These are phyloP conservation scores for Micractinium conductrix DNA, from an alignment of 139 green algal genomes.

Conservation along the genomic window DNA sequence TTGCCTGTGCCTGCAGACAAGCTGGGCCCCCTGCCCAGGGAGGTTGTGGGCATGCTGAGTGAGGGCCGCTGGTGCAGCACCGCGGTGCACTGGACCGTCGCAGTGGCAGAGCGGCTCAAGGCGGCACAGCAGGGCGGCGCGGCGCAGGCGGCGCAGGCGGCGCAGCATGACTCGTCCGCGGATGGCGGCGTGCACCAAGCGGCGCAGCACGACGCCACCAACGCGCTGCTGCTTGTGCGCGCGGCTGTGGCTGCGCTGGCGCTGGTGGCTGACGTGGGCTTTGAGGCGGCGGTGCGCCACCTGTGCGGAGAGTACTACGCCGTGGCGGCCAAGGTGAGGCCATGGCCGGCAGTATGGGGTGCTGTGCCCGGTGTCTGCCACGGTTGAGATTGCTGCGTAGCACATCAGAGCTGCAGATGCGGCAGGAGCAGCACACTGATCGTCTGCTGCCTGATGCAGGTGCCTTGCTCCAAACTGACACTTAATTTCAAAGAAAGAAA, in stretches of 20 bases:
- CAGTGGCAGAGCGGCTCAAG: slow-evolving; percentile 2
- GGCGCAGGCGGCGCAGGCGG: not conserved
- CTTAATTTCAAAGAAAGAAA: no score
- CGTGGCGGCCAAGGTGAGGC: no score
- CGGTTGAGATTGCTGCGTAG: no score
- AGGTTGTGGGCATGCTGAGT: not conserved
- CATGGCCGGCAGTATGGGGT: no score
- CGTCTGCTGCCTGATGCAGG: no score
- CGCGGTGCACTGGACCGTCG: not conserved
- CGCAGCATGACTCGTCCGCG: not conserved
- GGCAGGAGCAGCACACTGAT: no score
- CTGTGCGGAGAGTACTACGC: slow-evolving; percentile 3
- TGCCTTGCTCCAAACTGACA: no score
- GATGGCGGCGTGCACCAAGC: not conserved
- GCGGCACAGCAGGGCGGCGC: not conserved
- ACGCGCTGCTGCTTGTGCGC: slow-evolving; percentile 18
- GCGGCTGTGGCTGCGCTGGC: slow-evolving; percentile 13
- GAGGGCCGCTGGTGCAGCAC: slow-evolving; percentile 6
- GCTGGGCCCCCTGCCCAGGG: not conserved
- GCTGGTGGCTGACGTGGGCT: slow-evolving; percentile 16
- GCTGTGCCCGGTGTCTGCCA: no score
- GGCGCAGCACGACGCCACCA: not conserved
- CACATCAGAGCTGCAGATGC: no score
- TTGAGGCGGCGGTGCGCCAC: slow-evolving; percentile 26
- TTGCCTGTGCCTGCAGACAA: not conserved